These are phyloP conservation scores for Lantana camara DNA, from an alignment of 257 asterid genomes.

Conservation along the genomic window DNA sequence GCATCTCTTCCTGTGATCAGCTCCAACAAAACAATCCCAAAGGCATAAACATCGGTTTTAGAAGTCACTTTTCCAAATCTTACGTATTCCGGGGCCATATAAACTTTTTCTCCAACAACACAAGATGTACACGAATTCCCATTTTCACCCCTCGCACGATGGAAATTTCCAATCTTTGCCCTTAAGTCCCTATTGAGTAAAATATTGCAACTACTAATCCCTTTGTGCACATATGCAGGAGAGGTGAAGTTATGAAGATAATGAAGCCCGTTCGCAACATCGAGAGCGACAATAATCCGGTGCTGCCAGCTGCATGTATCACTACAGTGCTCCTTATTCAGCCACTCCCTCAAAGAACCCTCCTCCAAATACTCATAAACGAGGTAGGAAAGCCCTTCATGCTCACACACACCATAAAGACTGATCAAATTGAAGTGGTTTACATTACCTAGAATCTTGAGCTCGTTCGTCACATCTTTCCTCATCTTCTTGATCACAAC, in stretches of 20 bases:
- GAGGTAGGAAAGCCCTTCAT: slow-evolving; percentile 41
- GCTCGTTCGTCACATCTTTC: slow-evolving; percentile 47
- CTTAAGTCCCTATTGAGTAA: slow-evolving; percentile 50
- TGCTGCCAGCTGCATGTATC: slow-evolving; percentile 51
- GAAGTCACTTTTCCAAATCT: slow-evolving; percentile 42
- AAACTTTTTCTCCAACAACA: slow-evolving; percentile 49
- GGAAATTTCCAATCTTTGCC: slow-evolving; percentile 68
- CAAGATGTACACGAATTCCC: slow-evolving; percentile 28
- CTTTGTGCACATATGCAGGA: slow-evolving; percentile 69
- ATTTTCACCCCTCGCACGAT: slow-evolving; percentile 40
- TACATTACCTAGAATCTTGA: slow-evolving; percentile 54
- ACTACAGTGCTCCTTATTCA: slow-evolving; percentile 28
- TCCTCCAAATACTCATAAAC: slow-evolving; percentile 70
- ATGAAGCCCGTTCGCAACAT: slow-evolving; percentile 69
- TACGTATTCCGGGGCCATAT: slow-evolving; percentile 63
- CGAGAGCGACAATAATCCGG: slow-evolving; percentile 61
- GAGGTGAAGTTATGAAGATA: slow-evolving; percentile 69
- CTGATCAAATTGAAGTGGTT: slow-evolving; percentile 64
- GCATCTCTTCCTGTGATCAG: slow-evolving; percentile 66
- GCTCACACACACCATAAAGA: slow-evolving; percentile 61
- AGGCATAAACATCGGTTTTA: slow-evolving; percentile 64
- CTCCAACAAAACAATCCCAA: slow-evolving; percentile 66
- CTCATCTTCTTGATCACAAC: slow-evolving; percentile 45
- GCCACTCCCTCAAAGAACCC: slow-evolving; percentile 65
- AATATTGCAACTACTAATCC: slow-evolving; percentile 52